These are phyloP conservation scores for Hypholoma sublateritium DNA, from an alignment of 768 basidiomycete species.

Conservation along the genomic window DNA sequence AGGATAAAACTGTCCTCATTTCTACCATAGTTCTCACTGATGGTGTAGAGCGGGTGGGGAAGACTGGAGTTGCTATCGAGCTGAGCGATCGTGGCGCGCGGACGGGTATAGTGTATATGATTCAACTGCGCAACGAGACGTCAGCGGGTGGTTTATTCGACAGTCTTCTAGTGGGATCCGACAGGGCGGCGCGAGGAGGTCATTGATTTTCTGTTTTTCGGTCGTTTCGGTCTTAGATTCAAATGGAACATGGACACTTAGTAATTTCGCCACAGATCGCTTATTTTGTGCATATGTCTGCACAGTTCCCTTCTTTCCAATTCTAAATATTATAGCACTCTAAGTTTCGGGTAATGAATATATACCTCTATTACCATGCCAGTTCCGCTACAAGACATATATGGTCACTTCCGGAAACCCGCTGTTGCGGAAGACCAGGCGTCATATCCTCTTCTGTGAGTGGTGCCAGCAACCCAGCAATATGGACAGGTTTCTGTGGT, in stretches of 20 bases:
- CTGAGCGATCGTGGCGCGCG: constrained; percentile 88
- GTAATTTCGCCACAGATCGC: background rate
- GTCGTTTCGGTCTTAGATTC: constrained; percentile 5
- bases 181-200: constrained; percentile 45
- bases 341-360: background rate
- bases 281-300: constrained; percentile 3
- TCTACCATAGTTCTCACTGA: constrained; percentile 95
- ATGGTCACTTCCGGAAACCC: constrained; percentile 86
- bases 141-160: constrained; percentile 85
- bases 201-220: constrained; percentile 7
- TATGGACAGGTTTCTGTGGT: constrained; percentile 26
- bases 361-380: constrained; percentile 21
- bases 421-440: constrained; percentile 76
- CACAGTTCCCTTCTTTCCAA: constrained; percentile 12
- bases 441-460: constrained; percentile 57
- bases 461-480: constrained; percentile 62
- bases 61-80: constrained; percentile 97
- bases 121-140: constrained; percentile 89
- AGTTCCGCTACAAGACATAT: constrained; percentile 75
- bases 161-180: constrained; percentile 84
- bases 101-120: constrained; percentile 96
- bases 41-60: constrained; percentile 97
- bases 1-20: constrained; percentile 76
- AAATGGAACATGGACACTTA: constrained; percentile 11
- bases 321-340: background rate